These are phyloP conservation scores for Lophiostoma macrostomum DNA, from an alignment of 495 filamentous ascomycete genomes.

Conservation along the genomic window DNA sequence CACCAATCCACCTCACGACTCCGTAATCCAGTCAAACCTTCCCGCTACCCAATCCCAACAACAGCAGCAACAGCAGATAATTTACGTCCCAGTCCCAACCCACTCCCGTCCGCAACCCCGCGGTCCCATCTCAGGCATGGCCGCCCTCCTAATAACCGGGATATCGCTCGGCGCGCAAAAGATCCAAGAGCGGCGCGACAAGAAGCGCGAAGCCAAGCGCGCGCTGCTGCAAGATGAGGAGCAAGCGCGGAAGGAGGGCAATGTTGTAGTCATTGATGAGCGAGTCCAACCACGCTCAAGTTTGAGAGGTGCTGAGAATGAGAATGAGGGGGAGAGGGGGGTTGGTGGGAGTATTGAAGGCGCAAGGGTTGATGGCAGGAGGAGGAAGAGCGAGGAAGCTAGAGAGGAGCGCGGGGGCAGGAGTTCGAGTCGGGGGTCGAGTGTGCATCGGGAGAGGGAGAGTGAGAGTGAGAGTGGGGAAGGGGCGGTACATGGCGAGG, in stretches of 20 bases:
- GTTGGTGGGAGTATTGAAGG: too few species aligned
- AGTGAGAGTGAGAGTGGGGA: neutral
- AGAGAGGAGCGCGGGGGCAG: too few species aligned
- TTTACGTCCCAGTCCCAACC: too few species aligned
- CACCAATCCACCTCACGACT: too few species aligned
- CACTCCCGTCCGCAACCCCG: too few species aligned
- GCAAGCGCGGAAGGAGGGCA: neutral
- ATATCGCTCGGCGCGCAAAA: constrained; percentile 11
- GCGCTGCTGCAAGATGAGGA: neutral
- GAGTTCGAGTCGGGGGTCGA: too few species aligned
- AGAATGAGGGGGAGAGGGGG: too few species aligned
- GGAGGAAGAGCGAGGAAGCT: constrained; percentile 1
- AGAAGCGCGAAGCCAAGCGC: constrained; percentile 8
- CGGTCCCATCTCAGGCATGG: constrained; percentile 11
- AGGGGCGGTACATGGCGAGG: constrained; percentile 1
- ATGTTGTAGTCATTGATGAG: neutral
- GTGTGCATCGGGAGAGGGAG: neutral
- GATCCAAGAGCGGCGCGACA: constrained; percentile 10
- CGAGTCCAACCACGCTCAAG: too few species aligned
- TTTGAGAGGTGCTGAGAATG: neutral
- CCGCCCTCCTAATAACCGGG: constrained; percentile 8
- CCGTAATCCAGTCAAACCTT: too few species aligned
- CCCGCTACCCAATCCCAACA: too few species aligned
- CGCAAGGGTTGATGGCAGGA: neutral
- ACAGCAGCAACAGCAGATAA: too few species aligned